Evolutionary conservation across 148 eudicot species (phyloP), one percentile per base, ranked within the genome.

Genomic region (Rhododendron mucronatum): DNA sequence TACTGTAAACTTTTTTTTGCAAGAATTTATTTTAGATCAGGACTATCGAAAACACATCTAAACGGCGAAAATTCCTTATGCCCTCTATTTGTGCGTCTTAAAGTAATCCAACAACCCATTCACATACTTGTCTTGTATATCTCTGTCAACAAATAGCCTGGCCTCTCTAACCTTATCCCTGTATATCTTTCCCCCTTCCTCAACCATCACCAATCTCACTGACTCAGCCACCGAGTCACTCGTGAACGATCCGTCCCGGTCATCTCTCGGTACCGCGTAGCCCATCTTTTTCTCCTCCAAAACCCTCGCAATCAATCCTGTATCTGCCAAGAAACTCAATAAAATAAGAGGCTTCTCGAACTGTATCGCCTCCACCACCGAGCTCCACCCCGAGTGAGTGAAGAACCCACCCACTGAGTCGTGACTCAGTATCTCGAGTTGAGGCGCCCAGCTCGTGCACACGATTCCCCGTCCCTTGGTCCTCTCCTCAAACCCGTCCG

Each of bases 371-470:
- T 85, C 83, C 5, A 85, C 48, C 9, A 79, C 67, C 9, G 87
- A 78, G 23, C 87, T 67, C 82, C 82, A 80, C 7, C 37, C 82
- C 1, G 57, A 80, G 61, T 50, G 82, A n/a, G 83, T 80, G 44
- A 80, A 45, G 41, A 80, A 80, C 7, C 83, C 63, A 50, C 65
- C 83, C 44, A 51, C 21, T 3, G 87, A 78, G 28, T 65, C 83
- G 33, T 85, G 87, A 33, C 44, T 35, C 44, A 85, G 83, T 41
- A 85, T 85, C 33, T 16, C 45, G n/a, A 80, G 44, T 63, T 85
- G 87, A 39, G 87, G 83, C 1, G n/a, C 87, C 87, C 87, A 85
- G 65, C 83, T 80, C 28, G 83, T 79, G 77, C 83, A 85, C 83
- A 85, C 83, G 1, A 85, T n/a, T 15, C 87, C 83, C 1, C 78